Evolutionary conservation across 306 rosid genomes (phyloP), one percentile per base, ranked within the genome.

Genomic region (Acacia melanoxylon): DNA sequence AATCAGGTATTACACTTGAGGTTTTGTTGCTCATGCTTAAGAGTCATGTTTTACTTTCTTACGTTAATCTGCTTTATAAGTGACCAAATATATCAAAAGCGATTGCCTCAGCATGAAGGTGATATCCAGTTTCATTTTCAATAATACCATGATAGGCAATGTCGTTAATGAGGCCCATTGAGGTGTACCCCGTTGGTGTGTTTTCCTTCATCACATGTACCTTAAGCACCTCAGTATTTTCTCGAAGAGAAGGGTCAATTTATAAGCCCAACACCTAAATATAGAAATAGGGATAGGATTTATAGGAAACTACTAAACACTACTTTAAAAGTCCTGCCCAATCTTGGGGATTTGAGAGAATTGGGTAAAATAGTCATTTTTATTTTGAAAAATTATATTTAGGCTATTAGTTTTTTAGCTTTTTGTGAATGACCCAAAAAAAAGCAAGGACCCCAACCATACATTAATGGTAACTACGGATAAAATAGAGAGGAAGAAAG

Each of bases 1-100:
- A 96, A 83, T 89, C 98, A 94, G 98, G 98, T 96, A 75, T 46
- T 76, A n/a, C 68, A 68, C 73, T 9, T 31, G 49, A 49, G 35
- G 8, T 42, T 77, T 73, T 45, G 22, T 46, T 49, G 48, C 20
- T 82, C 17, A 67, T 46, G 81, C 25, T 42, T 8, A 48, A 52
- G 63, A 46, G 31, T 79, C 40, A 45, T 56, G 73, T 61, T 80
- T 35, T 40, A 72, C 7, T 25, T 62, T 46, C 68, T 40, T 37
- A n/a, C n/a, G 13, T 54, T 74, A 2, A 37, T 56, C 16, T 56
- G 14, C 33, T 75, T 37, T 35, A 37, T 15, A 22, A 54, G 19
- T 6, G 33, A 74, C 22, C 66, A 22, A 58, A 58, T 29, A 58
- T 58, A 58, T 58, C 29, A 58, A 58, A 58, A 58, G 15, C 15